Evolutionary conservation across 1,284 basidiomycete species (phyloP).

Genomic region (Rhodotorula sp.): DNA sequence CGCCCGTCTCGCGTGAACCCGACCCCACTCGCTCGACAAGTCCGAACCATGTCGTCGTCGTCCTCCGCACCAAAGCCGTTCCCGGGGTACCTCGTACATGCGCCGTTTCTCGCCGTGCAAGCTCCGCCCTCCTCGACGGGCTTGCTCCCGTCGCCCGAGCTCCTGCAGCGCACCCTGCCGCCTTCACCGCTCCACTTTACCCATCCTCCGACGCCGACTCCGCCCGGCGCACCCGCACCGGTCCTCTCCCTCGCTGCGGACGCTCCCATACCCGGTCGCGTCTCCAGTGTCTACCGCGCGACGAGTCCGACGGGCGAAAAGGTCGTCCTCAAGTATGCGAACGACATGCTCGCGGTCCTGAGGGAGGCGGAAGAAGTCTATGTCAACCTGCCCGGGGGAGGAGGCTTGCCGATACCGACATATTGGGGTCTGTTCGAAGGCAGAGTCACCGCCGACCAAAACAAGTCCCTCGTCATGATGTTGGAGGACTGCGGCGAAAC

Average conservation of each 20-base stretch:
- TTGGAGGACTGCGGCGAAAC: conserved; percentile 27
- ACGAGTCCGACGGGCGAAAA: conserved; percentile 6
- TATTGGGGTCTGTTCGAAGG: conserved; percentile 26
- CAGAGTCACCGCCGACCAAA: conserved; percentile 10
- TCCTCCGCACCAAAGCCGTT: conserved; percentile 2
- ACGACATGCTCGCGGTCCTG: conserved; percentile 12
- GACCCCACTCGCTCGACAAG: not conserved
- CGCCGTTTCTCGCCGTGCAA: conserved; percentile 24
- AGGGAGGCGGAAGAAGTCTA: conserved; percentile 27
- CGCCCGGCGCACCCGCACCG: conserved; percentile 12
- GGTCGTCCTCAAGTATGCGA: conserved; percentile 23
- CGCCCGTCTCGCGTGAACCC: too few species aligned
- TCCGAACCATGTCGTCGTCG: not conserved
- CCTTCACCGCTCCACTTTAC: conserved; percentile 28
- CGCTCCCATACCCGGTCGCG: not conserved
- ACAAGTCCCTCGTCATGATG: conserved; percentile 15
- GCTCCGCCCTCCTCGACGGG: not conserved
- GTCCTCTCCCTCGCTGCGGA: not conserved
- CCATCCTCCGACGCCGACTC: not conserved
- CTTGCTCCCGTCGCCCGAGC: not conserved
- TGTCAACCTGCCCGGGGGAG: conserved; percentile 22
- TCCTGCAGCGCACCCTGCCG: conserved; percentile 26
- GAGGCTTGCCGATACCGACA: conserved; percentile 25
- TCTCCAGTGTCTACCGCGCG: conserved; percentile 25
- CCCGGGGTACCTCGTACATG: conserved; percentile 24